phyloP scores from a whole-genome alignment of 805 yeast species.

The Metschnikowia arizonensis region DNA sequence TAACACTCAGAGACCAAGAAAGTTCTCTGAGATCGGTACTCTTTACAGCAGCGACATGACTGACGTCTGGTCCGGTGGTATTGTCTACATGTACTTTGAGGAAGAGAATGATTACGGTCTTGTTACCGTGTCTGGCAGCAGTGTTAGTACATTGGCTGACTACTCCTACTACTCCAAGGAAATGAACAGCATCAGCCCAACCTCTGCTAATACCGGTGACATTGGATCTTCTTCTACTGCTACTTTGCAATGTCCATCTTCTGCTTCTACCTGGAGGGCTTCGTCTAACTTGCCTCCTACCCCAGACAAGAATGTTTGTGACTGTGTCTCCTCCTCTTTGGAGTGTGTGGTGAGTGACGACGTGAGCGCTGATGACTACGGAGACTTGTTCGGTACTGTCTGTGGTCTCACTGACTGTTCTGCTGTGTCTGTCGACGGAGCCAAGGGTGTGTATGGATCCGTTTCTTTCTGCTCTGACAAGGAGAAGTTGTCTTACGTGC shows the following conservation, averaged over 20 bases:
- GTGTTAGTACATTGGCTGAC: conserved; percentile 59
- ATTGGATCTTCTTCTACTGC: conserved; percentile 24
- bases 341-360: conserved; percentile 57
- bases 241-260: conserved; percentile 59
- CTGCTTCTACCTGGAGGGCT: conserved; percentile 57
- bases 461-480: conserved; percentile 67
- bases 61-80: conserved; percentile 91
- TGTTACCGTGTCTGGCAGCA: conserved; percentile 49
- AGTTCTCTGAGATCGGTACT: conserved; percentile 69
- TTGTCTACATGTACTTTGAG: conserved; percentile 86
- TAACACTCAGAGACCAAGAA: conserved; percentile 67
- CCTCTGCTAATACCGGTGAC: conserved; percentile 23
- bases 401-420: conserved; percentile 59
- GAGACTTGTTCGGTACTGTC: conserved; percentile 51
- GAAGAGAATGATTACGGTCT: conserved; percentile 81
- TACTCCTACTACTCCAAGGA: conserved; percentile 33
- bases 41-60: conserved; percentile 70
- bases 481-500: conserved; percentile 59
- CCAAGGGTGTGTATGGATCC: conserved; percentile 64
- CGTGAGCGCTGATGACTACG: conserved; percentile 55
- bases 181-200: conserved; percentile 43
- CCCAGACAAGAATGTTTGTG: conserved; percentile 61
- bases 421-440: conserved; percentile 61
- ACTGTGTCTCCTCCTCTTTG: conserved; percentile 54
- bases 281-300: conserved; percentile 72